phyloP scores from a whole-genome alignment of 768 basidiomycete species.

The Calocybe gangraenosa region DNA sequence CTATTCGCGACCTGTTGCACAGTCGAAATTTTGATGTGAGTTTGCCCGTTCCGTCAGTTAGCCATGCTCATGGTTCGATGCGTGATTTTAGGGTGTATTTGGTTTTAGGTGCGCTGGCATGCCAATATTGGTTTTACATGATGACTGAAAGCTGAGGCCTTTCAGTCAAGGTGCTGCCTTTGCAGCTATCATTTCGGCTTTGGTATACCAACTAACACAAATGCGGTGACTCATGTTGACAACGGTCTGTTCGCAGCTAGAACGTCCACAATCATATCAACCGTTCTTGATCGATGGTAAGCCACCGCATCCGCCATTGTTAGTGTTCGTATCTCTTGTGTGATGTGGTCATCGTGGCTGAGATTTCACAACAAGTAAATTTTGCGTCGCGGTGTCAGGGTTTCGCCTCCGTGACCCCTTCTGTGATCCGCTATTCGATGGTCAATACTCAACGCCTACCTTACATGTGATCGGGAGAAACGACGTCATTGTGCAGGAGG shows the following conservation, averaged over 20 bases:
- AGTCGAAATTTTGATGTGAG: conserved; percentile 65
- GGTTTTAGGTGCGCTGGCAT: conserved; percentile 60
- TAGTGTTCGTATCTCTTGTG: conserved; percentile 17
- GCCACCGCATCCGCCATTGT: conserved; percentile 76
- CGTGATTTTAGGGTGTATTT: conserved; percentile 60
- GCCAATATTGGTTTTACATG: too few relatives aligned
- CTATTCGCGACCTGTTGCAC: conserved; percentile 53
- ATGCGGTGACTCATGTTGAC: not conserved
- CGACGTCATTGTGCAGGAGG: conserved; percentile 71
- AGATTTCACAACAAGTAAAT: conserved; percentile 38
- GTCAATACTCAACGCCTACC: conserved; percentile 63
- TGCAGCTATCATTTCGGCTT: conserved; percentile 64
- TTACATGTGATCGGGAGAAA: conserved; percentile 75
- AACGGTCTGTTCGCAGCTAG: conserved; percentile 24
- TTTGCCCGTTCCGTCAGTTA: conserved; percentile 10
- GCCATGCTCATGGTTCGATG: conserved; percentile 1
- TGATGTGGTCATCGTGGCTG: too few relatives aligned
- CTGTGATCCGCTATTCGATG: conserved; percentile 43
- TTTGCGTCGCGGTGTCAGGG: conserved; percentile 74
- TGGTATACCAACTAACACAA: conserved; percentile 40
- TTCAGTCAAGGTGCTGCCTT: conserved; percentile 74
- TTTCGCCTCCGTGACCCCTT: conserved; percentile 54
- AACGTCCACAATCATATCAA: conserved; percentile 42
- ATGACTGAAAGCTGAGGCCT: not conserved
- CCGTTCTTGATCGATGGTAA: conserved; percentile 61